Evolutionary conservation across 2,329 filamentous ascomycete genomes (phyloP).

Genomic region (Fusarium pininemorale): DNA sequence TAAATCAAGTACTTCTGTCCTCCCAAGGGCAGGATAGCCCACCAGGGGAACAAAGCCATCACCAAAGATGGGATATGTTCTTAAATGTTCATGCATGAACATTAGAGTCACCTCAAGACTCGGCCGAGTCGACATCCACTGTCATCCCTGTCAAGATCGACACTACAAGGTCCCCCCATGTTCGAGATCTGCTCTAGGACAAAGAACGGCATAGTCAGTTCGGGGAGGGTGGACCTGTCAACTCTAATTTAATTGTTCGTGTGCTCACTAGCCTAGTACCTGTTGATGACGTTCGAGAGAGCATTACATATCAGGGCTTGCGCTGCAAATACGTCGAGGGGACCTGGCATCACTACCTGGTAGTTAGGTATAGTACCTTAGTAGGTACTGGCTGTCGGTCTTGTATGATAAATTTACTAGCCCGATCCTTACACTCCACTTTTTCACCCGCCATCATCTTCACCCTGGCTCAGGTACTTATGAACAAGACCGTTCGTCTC

Average conservation of each 20-base stretch:
- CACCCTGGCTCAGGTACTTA: background rate
- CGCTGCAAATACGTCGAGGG: background rate
- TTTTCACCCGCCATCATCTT: background rate
- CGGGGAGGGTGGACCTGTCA: background rate
- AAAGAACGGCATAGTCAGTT: background rate
- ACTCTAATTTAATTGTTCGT: background rate
- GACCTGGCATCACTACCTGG: background rate
- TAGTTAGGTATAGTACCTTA: too few species aligned
- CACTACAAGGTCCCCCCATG: background rate
- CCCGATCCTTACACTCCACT: background rate
- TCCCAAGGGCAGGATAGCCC: background rate
- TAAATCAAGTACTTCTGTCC: background rate
- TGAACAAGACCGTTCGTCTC: background rate
- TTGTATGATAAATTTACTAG: background rate
- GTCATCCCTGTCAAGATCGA: background rate
- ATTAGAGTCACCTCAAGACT: background rate
- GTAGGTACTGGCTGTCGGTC: background rate
- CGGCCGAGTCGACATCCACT: background rate
- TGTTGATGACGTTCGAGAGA: background rate
- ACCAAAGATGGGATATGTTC: background rate
- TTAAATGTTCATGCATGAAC: background rate
- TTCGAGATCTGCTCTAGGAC: background rate
- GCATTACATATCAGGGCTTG: background rate
- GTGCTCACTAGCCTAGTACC: background rate
- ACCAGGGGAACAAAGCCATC: background rate